Base-by-base conservation (phyloP, 345 rosid species). In the Ailanthus altissimus region DNA sequence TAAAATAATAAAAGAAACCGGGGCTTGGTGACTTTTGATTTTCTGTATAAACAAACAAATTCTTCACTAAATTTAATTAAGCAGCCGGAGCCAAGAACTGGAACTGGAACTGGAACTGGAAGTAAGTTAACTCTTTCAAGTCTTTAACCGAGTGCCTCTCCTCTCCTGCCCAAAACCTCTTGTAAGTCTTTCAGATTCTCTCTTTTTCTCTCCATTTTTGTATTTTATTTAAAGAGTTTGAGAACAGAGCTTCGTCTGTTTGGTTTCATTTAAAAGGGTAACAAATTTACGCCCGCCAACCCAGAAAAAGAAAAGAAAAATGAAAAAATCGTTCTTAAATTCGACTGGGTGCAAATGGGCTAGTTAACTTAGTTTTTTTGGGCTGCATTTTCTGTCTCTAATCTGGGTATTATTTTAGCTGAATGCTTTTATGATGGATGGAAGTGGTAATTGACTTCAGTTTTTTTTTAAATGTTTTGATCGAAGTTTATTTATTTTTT, bases 131-230 rank as follows among this genome's bases (percentile, higher is more conserved):
- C 50, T 26, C 16, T 32, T 32, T 32, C 3, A 32, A 32, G 38
- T 32, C 38, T 1, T 32, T 5, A 11, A 5, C 63, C 20, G n/a
- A 6, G 75, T 4, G 21, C 38, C 5, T 23, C 21, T 14, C 50
- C 58, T 54, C n/a, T 59, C 63, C 8, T 0, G 23, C 38, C 38
- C 38, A 32, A 42, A 54, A 21, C 61, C 64, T 58, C 56, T 32
- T 13, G 76, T 73, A 59, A 59, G 67, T 47, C 21, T 73, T 42
- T 59, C 28, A 28, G 12, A 54, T 23, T 59, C 43, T 72, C 56
- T 73, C 40, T 43, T 13, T 40, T 50, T 21, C 26, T 66, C 15
- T 42, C 50, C 8, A 9, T 66, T 50, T 7, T 47, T 28, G 3
- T 32, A 32, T 14, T 1, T 68, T n/a, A n/a, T 25, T 47, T 7